These are phyloP conservation scores for Lactarius psammicola DNA, from an alignment of 768 basidiomycete genomes.

Conservation along the genomic window DNA sequence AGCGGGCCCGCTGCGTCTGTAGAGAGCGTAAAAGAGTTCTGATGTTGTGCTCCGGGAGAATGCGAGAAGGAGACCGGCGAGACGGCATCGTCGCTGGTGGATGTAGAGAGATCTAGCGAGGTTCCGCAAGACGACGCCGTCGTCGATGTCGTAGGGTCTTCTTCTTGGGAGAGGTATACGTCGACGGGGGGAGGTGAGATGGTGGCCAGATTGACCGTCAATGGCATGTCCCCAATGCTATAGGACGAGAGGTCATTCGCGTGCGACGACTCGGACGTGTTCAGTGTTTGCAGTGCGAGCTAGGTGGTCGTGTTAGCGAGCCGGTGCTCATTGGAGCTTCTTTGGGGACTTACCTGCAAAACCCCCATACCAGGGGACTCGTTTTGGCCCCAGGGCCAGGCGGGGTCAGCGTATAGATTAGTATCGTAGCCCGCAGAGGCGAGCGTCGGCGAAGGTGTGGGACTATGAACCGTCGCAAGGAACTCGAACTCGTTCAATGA, in stretches of 20 bases:
- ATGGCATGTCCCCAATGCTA: not conserved
- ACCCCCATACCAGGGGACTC: not conserved
- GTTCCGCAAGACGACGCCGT: not conserved
- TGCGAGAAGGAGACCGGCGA: not conserved
- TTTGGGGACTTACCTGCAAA: conserved; percentile 2
- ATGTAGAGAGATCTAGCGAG: not conserved
- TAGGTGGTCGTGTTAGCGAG: not conserved
- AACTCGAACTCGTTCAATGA: not conserved
- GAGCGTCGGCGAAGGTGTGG: not conserved
- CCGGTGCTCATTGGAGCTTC: not conserved
- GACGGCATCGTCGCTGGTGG: not conserved
- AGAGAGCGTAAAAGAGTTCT: not conserved
- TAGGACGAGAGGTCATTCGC: not conserved
- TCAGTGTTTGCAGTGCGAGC: not conserved
- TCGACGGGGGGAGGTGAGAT: not conserved
- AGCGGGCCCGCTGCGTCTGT: not conserved
- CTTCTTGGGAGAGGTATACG: not conserved
- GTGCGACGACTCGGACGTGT: not conserved
- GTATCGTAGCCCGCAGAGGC: not conserved
- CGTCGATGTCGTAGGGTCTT: not conserved
- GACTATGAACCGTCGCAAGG: not conserved
- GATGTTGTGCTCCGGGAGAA: not conserved
- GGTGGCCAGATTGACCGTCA: not conserved
- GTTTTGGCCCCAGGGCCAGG: not conserved
- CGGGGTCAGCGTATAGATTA: not conserved